Percentiles rank a stretch among this genome's conserved stretches.
These are phyloP conservation scores for Aspergillus baeticus DNA, from an alignment of 495 filamentous ascomycete species.

Conservation along the genomic window DNA sequence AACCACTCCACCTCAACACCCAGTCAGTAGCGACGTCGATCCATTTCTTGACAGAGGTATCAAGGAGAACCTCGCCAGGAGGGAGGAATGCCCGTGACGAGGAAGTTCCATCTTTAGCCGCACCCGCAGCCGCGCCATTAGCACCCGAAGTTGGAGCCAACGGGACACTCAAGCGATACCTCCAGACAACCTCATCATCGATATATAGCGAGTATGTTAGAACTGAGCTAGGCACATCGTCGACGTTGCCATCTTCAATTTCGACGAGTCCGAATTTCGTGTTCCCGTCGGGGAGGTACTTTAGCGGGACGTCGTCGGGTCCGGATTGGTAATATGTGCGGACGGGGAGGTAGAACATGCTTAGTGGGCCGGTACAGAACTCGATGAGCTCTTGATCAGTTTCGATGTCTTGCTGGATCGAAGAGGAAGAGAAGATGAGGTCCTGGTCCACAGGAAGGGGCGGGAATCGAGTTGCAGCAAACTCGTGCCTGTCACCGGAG, in stretches of 20 bases:
- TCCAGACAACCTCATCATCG: slow-evolving; percentile 77
- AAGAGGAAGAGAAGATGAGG: slow-evolving; percentile 26
- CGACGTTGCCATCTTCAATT: slow-evolving; percentile 56
- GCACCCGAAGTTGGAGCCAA: neutral
- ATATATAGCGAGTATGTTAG: slow-evolving; percentile 82
- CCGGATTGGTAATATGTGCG: slow-evolving; percentile 78
- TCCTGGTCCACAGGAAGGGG: slow-evolving; percentile 46
- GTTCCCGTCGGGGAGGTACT: slow-evolving; percentile 86
- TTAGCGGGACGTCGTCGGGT: slow-evolving; percentile 72
- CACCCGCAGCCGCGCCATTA: neutral
- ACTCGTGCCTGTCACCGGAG: slow-evolving; percentile 91
- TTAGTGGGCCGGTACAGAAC: slow-evolving; percentile 84
- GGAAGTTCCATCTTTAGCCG: neutral
- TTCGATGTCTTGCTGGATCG: neutral
- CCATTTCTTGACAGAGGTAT: slow-evolving; percentile 22
- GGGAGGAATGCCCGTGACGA: slow-evolving; percentile 11
- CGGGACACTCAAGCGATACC: slow-evolving; percentile 47
- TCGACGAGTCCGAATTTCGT: slow-evolving; percentile 90
- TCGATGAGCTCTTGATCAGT: slow-evolving; percentile 65
- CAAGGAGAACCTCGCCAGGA: slow-evolving; percentile 31
- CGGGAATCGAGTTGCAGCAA: slow-evolving; percentile 86
- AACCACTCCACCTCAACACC: slow-evolving; percentile 13
- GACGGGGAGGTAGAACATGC: slow-evolving; percentile 89
- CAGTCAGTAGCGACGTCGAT: slow-evolving; percentile 15
- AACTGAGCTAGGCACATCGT: slow-evolving; percentile 41